Evolutionary conservation across 495 filamentous ascomycete species (phyloP).

Genomic region (Xylaria venustula): DNA sequence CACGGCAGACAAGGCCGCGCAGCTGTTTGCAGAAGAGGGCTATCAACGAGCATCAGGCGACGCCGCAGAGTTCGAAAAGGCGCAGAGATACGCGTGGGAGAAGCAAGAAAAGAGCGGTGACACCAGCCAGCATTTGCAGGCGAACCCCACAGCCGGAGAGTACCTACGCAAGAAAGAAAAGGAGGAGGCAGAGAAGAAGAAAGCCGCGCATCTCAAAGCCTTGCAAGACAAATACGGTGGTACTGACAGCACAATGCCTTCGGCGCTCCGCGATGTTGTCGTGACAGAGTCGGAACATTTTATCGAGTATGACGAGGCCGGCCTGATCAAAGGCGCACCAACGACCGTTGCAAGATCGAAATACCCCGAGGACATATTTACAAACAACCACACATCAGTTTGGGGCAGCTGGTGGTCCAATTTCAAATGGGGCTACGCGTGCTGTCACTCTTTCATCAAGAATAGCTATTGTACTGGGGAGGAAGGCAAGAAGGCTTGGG

Average conservation of each 20-base stretch:
- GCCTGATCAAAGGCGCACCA: constrained; percentile 83
- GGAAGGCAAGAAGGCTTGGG: constrained; percentile 71
- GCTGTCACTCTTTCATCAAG: constrained; percentile 88
- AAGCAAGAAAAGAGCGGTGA: constrained; percentile 76
- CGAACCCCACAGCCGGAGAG: constrained; percentile 93
- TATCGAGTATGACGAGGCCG: constrained; percentile 90
- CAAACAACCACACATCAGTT: constrained; percentile 88
- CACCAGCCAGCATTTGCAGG: constrained; percentile 81
- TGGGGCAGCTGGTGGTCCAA: constrained; percentile 98
- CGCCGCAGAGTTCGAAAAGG: constrained; percentile 89
- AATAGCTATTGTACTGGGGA: constrained; percentile 98
- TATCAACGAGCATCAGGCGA: constrained; percentile 90
- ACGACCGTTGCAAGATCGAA: constrained; percentile 77
- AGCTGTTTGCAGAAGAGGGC: constrained; percentile 89
- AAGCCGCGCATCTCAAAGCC: constrained; percentile 63
- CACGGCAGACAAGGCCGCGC: constrained; percentile 76
- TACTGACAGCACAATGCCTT: constrained; percentile 62
- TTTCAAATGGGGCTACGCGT: constrained; percentile 96
- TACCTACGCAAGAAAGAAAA: constrained; percentile 74
- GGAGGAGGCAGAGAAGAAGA: constrained; percentile 67
- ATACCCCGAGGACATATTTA: constrained; percentile 81
- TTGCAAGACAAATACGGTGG: constrained; percentile 81
- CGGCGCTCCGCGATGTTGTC: constrained; percentile 60
- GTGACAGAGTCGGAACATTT: constrained; percentile 83
- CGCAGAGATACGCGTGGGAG: constrained; percentile 92